A percentile compares a stretch with the other conserved stretches of the same genome.
phyloP scores from a whole-genome alignment of 345 rosid species.

The Fremontodendron californicum region DNA sequence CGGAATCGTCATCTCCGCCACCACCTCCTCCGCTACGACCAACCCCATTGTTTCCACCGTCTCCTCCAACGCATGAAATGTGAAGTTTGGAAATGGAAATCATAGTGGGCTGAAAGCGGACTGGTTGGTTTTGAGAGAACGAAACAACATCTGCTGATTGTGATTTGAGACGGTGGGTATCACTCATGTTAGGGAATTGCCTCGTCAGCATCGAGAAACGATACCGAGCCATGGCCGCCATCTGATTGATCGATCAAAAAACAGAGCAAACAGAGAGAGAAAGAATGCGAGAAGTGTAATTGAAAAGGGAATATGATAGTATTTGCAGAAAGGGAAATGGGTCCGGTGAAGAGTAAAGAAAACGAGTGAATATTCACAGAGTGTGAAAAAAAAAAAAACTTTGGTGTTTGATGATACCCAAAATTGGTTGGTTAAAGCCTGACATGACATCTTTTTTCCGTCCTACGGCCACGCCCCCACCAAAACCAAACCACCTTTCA shows the following conservation, averaged over 20 bases:
- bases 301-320: neutral
- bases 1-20: neutral
- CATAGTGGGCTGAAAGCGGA: conserved; percentile 24
- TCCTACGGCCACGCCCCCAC: too few species aligned
- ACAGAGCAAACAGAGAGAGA: neutral
- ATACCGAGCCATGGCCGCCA: conserved; percentile 37
- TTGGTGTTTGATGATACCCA: too few species aligned
- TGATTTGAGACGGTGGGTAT: conserved; percentile 13
- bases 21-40: conserved; percentile 27
- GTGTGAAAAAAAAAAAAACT: too few species aligned
- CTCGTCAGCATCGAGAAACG: conserved; percentile 27
- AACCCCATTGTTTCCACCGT: conserved; percentile 33
- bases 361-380: too few species aligned
- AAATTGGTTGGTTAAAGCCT: too few species aligned
- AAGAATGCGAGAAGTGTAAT: neutral
- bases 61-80: conserved; percentile 31
- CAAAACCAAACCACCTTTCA: too few species aligned
- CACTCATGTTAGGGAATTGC: conserved; percentile 15
- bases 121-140: conserved; percentile 26
- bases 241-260: neutral
- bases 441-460: too few species aligned
- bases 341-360: neutral
- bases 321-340: neutral
- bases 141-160: neutral
- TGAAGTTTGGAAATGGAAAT: conserved; percentile 21